Base-by-base conservation (phyloP, 257 asterid species). In the Cynanchum wilfordii region DNA sequence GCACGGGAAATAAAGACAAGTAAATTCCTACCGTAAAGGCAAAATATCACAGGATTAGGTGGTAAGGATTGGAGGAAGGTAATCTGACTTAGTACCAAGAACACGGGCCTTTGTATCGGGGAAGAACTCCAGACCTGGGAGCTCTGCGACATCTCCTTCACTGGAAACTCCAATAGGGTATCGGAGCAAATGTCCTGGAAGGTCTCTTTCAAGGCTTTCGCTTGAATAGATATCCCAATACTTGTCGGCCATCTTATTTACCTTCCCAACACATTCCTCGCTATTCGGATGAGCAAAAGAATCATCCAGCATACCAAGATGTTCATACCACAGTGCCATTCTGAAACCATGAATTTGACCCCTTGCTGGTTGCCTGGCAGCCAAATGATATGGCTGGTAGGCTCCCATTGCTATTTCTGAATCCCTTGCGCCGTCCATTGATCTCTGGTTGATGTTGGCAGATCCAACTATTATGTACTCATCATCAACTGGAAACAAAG, bases 361-460 rank as follows among this genome's bases (percentile, higher is more conserved):
- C 77, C 92, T 80, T 24, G 96, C 97, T 0, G 90, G 91, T 44
- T 83, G 78, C 67, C 79, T 72, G 30, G 83, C 52, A 6, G 90
- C 76, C 70, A 90, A 54, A 66, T 93, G 92, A 75, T 88, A 60
- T 5, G 97, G 96, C 77, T 93, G 96, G 79, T 89, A 90, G 2
- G 89, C 97, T 19, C 97, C 97, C 79, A 90, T 93, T 3, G 94
- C 96, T 76, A 90, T 90, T 82, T 93, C 97, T 0, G 97, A 87
- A 52, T 93, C 98, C 71, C 98, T 81, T 2, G 97, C 80, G 0
- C 98, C 98, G 49, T 93, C 98, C 96, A 93, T 89, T 22, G 97
- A 90, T 68, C 98, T 80, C 74, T 93, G 98, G 90, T 93, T 90
- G 79, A 93, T 93, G 83, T 90, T 93, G 22, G 98, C 96, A 6